Percentiles rank a stretch among this genome's conserved stretches.
phyloP scores from a whole-genome alignment of 371 early-diverging fungal species.

The Batkoa obscura region DNA sequence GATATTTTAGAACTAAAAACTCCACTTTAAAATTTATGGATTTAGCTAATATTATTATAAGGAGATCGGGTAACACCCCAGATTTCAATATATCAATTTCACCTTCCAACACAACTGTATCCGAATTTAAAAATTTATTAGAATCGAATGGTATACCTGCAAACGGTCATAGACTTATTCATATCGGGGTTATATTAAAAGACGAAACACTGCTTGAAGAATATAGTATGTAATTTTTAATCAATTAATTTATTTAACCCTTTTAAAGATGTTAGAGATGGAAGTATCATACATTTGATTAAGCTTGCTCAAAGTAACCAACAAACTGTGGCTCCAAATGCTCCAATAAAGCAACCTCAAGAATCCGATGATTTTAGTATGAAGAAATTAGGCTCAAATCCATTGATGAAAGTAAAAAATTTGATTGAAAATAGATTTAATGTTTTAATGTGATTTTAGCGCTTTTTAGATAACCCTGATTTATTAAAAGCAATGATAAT shows the following conservation, averaged over 20 bases:
- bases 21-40: too few species aligned
- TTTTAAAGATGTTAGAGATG: conserved; percentile 22
- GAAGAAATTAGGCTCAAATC: neutral
- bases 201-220: neutral
- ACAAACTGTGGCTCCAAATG: too few species aligned
- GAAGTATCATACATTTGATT: conserved; percentile 41
- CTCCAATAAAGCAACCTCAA: conserved; percentile 15
- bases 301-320: too few species aligned
- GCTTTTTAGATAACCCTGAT: conserved; percentile 32
- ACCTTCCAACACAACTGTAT: neutral
- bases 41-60: too few species aligned
- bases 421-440: conserved; percentile 2
- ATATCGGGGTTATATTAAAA: neutral
- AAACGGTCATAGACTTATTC: neutral
- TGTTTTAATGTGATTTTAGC: conserved; percentile 11
- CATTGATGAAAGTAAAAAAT: neutral
- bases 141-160: neutral
- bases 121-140: neutral
- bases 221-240: conserved; percentile 4
- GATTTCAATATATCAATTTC: too few species aligned
- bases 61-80: too few species aligned
- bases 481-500: conserved; percentile 49
- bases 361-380: conserved; percentile 8
- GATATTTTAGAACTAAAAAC: too few species aligned
- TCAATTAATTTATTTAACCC: neutral